A percentile compares a stretch with the other conserved stretches of the same genome.
Evolutionary conservation across 257 asterid species (phyloP).

Genomic region (Solanum peruvianum): DNA sequence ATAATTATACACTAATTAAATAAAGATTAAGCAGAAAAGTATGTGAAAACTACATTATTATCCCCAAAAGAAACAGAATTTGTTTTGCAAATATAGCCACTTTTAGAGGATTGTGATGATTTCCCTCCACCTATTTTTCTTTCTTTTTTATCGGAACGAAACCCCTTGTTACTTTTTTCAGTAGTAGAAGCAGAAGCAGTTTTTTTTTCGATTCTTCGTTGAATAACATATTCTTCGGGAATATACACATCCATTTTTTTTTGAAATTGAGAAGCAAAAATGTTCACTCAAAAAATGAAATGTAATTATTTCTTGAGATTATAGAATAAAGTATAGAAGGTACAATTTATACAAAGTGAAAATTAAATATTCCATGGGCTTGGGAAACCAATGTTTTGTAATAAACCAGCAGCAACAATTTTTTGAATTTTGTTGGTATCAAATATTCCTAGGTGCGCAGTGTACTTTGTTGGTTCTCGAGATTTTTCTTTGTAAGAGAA

Average conservation of each 20-base stretch:
- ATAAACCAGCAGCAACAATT: neutral
- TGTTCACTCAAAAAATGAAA: neutral
- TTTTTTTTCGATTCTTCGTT: constrained; percentile 28
- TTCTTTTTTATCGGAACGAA: neutral
- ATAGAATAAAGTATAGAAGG: neutral
- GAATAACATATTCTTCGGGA: constrained; percentile 25
- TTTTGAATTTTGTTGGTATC: neutral
- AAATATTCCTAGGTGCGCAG: neutral
- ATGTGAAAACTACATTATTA: constrained; percentile 2
- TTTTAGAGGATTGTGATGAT: neutral
- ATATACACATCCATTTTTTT: constrained; percentile 33
- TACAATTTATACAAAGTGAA: neutral
- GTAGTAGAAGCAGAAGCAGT: neutral
- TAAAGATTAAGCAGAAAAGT: constrained; percentile 19
- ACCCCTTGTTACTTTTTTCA: neutral
- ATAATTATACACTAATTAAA: neutral
- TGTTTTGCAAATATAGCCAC: neutral
- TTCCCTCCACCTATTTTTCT: neutral
- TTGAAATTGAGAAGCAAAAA: neutral
- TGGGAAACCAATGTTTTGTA: neutral
- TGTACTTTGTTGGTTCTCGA: neutral
- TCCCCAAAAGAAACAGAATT: neutral
- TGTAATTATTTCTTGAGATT: neutral
- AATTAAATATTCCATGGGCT: neutral
- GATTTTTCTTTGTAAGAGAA: neutral